Percentiles rank a stretch among this genome's conserved stretches.
These are phyloP conservation scores for Diaporthe helianthi DNA, from an alignment of 2,329 filamentous ascomycete species.

Conservation along the genomic window DNA sequence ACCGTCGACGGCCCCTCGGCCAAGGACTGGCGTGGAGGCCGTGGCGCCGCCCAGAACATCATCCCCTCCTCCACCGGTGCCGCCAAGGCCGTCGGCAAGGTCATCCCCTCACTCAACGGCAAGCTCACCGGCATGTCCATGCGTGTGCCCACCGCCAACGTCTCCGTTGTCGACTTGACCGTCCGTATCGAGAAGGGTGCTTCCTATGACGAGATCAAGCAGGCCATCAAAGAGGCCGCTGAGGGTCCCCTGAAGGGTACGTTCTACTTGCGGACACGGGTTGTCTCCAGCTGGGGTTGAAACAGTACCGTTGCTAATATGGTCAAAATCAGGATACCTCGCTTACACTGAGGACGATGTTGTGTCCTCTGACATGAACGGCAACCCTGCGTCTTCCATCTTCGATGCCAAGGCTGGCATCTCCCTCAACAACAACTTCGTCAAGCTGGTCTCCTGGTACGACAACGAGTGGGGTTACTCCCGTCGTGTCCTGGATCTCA, in stretches of 20 bases:
- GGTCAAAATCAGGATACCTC: constrained; percentile 71
- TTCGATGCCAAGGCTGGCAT: constrained; percentile 99
- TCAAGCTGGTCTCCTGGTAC: constrained; percentile 99
- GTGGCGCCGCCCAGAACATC: constrained; percentile 99
- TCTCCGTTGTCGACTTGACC: constrained; percentile 98
- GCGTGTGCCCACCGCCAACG: constrained; percentile 98
- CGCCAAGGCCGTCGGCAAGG: constrained; percentile 99
- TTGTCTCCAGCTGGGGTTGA: not conserved
- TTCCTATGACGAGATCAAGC: constrained; percentile 91
- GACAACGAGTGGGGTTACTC: constrained; percentile 99
- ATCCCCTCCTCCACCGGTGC: constrained; percentile 99
- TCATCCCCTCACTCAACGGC: constrained; percentile 96
- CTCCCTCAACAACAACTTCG: constrained; percentile 96
- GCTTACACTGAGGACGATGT: constrained; percentile 97
- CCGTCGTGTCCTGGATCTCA: constrained; percentile 87
- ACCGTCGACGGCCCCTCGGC: constrained; percentile 95
- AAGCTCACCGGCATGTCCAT: constrained; percentile 99
- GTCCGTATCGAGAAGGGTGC: constrained; percentile 91
- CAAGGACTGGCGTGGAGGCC: constrained; percentile 99
- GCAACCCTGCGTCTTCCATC: constrained; percentile 93
- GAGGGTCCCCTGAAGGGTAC: constrained; percentile 85
- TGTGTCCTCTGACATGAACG: constrained; percentile 93
- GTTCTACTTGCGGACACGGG: constrained; percentile 42
- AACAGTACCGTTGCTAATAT: constrained; percentile 30
- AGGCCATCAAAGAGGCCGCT: constrained; percentile 84